Base-by-base conservation (phyloP, 2,329 filamentous ascomycete species). In the Beauveria australis region DNA sequence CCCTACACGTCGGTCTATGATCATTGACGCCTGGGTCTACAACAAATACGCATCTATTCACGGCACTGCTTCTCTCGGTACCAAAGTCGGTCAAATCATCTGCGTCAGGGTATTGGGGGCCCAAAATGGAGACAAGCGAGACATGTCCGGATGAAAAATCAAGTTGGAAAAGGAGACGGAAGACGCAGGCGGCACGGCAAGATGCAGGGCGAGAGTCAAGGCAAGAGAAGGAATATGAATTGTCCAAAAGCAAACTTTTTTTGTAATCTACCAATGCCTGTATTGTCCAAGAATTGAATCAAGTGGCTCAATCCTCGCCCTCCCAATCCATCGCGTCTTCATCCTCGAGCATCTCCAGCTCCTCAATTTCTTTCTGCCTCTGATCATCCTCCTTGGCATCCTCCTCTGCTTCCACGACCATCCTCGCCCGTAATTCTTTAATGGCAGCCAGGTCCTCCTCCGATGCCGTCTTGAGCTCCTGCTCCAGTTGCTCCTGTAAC, bases 21-120 rank as follows among this genome's bases (percentile, higher is more conserved):
- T 14, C 1, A 73, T 78, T 43, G 68, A 74, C n/a, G 69, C 69
- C 0, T 73, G 77, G 76, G 76, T 75, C 37, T 68, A 72, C 37
- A 76, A 74, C 2, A 74, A 68, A 22, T 64, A 72, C 72, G 2
- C 74, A 73, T 51, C 66, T 73, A 3, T 72, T 75, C 58, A 64
- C 73, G 66, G 72, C 68, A 2, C 55, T 72, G 22, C 24, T 74
- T 3, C 66, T 71, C 3, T 19, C 69, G 9, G 64, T 66, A 0
- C 67, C 67, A 19, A 72, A 22, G 67, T 53, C 70, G 70, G 0
- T 62, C 63, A 10, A 10, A 59, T 74, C 1, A 53, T 64, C 4
- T 46, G 72, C n/a, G 72, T 73, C 37, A 64, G 67, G 49, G 69
- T 62, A 60, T 69, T 69, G 67, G 64, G 72, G 72, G 72, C 0